Conservation (phyloP, 768 basidiomycete genomes). For the Inosperma sp. region DNA sequence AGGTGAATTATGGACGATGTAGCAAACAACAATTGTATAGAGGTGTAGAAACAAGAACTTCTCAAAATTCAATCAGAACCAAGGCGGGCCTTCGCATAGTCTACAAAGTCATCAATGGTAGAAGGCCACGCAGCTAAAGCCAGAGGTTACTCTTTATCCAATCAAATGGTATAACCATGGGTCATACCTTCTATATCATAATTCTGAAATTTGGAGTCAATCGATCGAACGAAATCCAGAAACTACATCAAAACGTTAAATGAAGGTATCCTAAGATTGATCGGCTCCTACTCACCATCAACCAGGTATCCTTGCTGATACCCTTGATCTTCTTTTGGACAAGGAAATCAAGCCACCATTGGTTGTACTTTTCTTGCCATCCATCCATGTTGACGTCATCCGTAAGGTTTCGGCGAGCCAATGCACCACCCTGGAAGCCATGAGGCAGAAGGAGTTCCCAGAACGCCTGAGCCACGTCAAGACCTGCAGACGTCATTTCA, state of each 20-base stretch:
- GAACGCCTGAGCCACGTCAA: conserved; percentile 70
- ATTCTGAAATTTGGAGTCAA: conserved; percentile 65
- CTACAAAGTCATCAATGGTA: conserved; percentile 80
- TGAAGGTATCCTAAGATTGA: conserved; percentile 1
- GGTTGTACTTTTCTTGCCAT: conserved; percentile 58
- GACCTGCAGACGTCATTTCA: conserved; percentile 33
- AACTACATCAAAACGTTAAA: conserved; percentile 64
- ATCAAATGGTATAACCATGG: conserved; percentile 4
- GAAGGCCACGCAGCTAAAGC: conserved; percentile 84
- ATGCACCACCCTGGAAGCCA: conserved; percentile 62
- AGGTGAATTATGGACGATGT: too few relatives aligned
- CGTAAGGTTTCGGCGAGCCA: conserved; percentile 41
- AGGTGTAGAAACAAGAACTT: not conserved
- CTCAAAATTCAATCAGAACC: not conserved
- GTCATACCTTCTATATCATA: conserved; percentile 71
- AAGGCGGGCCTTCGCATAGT: conserved; percentile 49
- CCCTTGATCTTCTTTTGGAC: conserved; percentile 61
- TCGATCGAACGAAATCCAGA: conserved; percentile 69
- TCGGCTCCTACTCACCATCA: conserved; percentile 54
- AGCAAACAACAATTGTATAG: not conserved
- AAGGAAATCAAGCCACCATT: conserved; percentile 81
- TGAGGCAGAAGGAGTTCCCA: conserved; percentile 75
- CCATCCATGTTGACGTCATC: conserved; percentile 51
- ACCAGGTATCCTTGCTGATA: conserved; percentile 86
- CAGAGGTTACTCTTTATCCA: conserved; percentile 10